phyloP scores from a whole-genome alignment of 2,329 filamentous ascomycete genomes.

The Fusarium nurragi region DNA sequence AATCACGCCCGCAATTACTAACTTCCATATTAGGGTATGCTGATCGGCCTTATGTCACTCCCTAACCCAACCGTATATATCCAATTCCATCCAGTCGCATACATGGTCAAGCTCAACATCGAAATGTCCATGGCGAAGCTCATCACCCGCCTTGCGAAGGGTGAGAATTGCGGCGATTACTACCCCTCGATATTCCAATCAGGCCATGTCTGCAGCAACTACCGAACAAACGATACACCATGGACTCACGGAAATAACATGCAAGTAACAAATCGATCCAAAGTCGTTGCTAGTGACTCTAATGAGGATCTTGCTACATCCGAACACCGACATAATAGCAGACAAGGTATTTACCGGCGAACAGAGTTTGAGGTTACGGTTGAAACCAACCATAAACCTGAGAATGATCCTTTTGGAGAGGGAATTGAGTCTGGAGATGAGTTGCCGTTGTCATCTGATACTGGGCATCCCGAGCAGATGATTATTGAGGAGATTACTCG shows the following conservation, averaged over 20 bases:
- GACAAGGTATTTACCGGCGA: constrained; percentile 33
- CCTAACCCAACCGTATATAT: constrained; percentile 52
- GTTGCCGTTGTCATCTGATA: constrained; percentile 34
- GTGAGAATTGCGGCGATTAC: constrained; percentile 29
- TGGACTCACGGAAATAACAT: constrained; percentile 29
- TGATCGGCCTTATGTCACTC: constrained; percentile 49
- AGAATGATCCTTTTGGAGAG: constrained; percentile 7
- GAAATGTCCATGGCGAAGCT: constrained; percentile 64
- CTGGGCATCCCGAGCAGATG: constrained; percentile 34
- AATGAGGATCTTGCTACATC: constrained; percentile 20
- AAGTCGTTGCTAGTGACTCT: constrained; percentile 34
- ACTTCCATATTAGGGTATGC: constrained; percentile 12
- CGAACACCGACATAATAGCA: background rate
- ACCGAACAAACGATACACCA: constrained; percentile 8
- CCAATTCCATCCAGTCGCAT: constrained; percentile 62
- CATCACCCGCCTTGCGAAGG: constrained; percentile 52
- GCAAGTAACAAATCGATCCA: constrained; percentile 34
- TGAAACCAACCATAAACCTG: constrained; percentile 6
- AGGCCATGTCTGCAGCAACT: constrained; percentile 10
- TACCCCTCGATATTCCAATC: constrained; percentile 37
- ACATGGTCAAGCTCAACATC: constrained; percentile 63
- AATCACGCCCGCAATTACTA: accelerated
- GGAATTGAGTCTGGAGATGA: constrained; percentile 16
- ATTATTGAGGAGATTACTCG: constrained; percentile 19
- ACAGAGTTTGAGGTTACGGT: constrained; percentile 40